Percentiles rank a stretch among this genome's conserved stretches.
Evolutionary conservation across 2,329 filamentous ascomycete species (phyloP).

Genomic region (Penicillium sp.): DNA sequence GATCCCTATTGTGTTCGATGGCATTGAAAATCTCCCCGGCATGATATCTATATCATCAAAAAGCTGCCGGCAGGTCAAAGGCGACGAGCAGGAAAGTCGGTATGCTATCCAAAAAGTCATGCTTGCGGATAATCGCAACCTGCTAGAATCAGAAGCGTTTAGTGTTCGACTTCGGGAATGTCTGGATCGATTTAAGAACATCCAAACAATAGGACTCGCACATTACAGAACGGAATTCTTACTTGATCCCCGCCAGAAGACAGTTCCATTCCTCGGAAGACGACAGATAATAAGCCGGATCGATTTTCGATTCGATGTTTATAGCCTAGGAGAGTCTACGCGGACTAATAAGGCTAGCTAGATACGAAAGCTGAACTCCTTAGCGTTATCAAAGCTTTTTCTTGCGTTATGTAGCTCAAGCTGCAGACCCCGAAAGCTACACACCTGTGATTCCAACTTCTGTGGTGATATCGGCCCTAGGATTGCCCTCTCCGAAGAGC

Average conservation of each 20-base stretch:
- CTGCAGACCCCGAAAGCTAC: constrained; percentile 8
- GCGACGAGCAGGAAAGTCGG: constrained; percentile 1
- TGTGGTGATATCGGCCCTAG: constrained; percentile 9
- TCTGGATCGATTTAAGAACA: constrained; percentile 4
- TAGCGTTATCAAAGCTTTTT: constrained; percentile 10
- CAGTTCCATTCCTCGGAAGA: constrained; percentile 11
- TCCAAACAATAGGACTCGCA: constrained; percentile 11
- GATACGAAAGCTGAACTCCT: constrained; percentile 8
- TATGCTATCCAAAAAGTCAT: constrained; percentile 2
- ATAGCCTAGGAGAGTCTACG: not conserved
- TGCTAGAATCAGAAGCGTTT: constrained; percentile 7
- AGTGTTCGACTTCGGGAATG: constrained; percentile 8
- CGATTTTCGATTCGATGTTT: constrained; percentile 11
- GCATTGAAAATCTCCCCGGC: constrained; percentile 1
- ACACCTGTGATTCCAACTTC: constrained; percentile 9
- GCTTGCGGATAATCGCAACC: constrained; percentile 5
- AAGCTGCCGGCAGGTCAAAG: constrained; percentile 8
- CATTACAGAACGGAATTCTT: constrained; percentile 10
- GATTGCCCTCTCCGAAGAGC: constrained; percentile 6
- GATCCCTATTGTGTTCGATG: constrained; percentile 10
- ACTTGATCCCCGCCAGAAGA: constrained; percentile 11
- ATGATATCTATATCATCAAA: constrained; percentile 9
- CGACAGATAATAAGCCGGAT: constrained; percentile 8
- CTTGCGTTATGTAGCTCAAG: constrained; percentile 9
- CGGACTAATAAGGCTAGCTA: not conserved